These are phyloP conservation scores for Backusella circina DNA, from an alignment of 192 early-diverging fungal genomes.

Conservation along the genomic window DNA sequence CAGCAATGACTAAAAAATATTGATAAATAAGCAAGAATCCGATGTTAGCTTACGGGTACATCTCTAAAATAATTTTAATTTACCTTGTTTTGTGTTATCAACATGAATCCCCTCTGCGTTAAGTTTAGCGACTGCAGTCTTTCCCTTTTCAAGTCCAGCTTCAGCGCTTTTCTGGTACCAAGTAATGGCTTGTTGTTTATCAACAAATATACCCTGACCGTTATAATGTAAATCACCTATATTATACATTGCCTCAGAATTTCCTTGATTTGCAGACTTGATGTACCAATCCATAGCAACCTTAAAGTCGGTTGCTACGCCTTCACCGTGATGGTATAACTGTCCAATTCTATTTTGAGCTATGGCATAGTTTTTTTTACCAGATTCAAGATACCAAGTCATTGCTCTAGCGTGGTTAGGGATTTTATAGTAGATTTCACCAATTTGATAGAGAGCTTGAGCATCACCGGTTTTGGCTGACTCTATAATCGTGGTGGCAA, in stretches of 20 bases:
- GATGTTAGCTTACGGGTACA: not conserved
- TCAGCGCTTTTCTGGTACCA: not conserved
- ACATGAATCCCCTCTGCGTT: not conserved
- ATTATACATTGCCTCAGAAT: not conserved
- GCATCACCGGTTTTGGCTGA: not conserved
- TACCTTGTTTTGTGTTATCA: not conserved
- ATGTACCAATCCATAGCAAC: not conserved
- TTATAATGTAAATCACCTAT: not conserved
- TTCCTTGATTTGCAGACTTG: not conserved
- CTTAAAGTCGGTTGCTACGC: not conserved
- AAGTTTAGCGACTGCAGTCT: not conserved
- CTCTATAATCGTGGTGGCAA: not conserved
- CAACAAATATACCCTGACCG: not conserved
- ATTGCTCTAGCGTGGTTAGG: not conserved
- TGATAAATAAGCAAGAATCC: not conserved
- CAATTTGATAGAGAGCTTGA: not conserved
- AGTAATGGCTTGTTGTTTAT: not conserved
- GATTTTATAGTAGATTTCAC: not conserved
- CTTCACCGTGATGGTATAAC: not conserved
- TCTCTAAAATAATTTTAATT: not conserved
- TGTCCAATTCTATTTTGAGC: not conserved
- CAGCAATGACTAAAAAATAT: not conserved
- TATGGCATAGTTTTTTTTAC: not conserved
- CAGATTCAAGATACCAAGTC: not conserved
- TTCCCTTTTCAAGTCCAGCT: not conserved